These are phyloP conservation scores for Rhizodiscina lignyota DNA, from an alignment of 495 filamentous ascomycete genomes.

Conservation along the genomic window DNA sequence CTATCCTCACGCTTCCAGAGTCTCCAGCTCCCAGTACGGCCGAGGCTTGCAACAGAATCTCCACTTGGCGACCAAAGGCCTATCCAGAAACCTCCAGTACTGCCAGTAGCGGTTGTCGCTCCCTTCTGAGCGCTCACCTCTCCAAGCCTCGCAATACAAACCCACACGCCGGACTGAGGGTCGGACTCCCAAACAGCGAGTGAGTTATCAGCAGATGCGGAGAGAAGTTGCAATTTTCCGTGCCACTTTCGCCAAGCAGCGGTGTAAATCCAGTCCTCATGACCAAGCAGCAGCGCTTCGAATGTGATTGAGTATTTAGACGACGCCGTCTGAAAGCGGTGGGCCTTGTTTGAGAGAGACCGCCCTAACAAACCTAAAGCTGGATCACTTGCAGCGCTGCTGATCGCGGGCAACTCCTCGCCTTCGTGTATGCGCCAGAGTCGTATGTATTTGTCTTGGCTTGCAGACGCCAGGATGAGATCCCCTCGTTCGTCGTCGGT, in stretches of 20 bases:
- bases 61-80: conserved; percentile 82
- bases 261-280: conserved; percentile 97
- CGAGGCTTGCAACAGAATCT: conserved; percentile 56
- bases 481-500: conserved; percentile 37
- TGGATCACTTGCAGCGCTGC: conserved; percentile 25
- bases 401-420: conserved; percentile 34
- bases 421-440: conserved; percentile 76
- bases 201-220: conserved; percentile 89
- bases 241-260: conserved; percentile 43
- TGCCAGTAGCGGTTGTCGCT: conserved; percentile 86
- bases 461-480: conserved; percentile 77
- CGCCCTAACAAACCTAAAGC: conserved; percentile 42
- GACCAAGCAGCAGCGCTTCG: conserved; percentile 84
- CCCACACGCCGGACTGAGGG: conserved; percentile 68
- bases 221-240: conserved; percentile 53
- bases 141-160: conserved; percentile 66
- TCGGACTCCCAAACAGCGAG: conserved; percentile 86
- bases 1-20: conserved; percentile 45
- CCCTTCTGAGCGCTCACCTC: conserved; percentile 90
- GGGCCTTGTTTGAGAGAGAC: conserved; percentile 72
- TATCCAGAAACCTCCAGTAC: conserved; percentile 90
- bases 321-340: conserved; percentile 42
- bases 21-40: conserved; percentile 87
- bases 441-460: conserved; percentile 93
- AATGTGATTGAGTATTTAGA: conserved; percentile 68